These are phyloP conservation scores for Chaetomium cochliodes DNA, from an alignment of 495 filamentous ascomycete species.

Conservation along the genomic window DNA sequence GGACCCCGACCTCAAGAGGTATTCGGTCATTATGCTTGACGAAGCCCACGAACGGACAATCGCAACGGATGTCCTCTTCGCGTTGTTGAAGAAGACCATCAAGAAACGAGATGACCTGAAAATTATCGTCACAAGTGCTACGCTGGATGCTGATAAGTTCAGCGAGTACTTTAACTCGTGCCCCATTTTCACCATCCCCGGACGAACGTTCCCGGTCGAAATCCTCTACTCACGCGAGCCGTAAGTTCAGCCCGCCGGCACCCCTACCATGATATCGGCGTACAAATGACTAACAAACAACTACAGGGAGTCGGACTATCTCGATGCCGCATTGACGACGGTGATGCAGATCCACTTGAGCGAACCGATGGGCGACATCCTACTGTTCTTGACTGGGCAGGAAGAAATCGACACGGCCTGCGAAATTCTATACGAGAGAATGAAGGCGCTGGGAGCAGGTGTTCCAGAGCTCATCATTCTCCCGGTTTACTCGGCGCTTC, in stretches of 20 bases:
- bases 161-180: constrained; percentile 91
- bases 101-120: constrained; percentile 84
- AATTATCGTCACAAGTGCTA: constrained; percentile 94
- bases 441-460: constrained; percentile 88
- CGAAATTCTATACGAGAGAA: constrained; percentile 89
- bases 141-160: constrained; percentile 96
- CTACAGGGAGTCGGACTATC: constrained; percentile 75
- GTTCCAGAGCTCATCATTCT: constrained; percentile 92
- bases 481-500: constrained; percentile 90
- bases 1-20: constrained; percentile 81
- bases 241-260: constrained; percentile 2
- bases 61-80: constrained; percentile 92
- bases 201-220: constrained; percentile 91
- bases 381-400: constrained; percentile 93
- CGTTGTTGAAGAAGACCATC: constrained; percentile 88
- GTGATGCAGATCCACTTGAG: constrained; percentile 98
- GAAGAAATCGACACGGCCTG: constrained; percentile 97
- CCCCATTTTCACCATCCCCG: constrained; percentile 95
- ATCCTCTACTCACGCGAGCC: constrained; percentile 93
- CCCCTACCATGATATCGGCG: too few relatives aligned
- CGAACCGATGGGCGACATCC: constrained; percentile 86
- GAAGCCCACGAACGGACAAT: constrained; percentile 98
- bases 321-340: constrained; percentile 91
- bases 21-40: constrained; percentile 97
- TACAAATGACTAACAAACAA: constrained; percentile 14